A percentile compares a stretch with the other conserved stretches of the same genome.
Conservation (phyloP, 495 filamentous ascomycete genomes). For the Hyaloscypha finlandica region DNA sequence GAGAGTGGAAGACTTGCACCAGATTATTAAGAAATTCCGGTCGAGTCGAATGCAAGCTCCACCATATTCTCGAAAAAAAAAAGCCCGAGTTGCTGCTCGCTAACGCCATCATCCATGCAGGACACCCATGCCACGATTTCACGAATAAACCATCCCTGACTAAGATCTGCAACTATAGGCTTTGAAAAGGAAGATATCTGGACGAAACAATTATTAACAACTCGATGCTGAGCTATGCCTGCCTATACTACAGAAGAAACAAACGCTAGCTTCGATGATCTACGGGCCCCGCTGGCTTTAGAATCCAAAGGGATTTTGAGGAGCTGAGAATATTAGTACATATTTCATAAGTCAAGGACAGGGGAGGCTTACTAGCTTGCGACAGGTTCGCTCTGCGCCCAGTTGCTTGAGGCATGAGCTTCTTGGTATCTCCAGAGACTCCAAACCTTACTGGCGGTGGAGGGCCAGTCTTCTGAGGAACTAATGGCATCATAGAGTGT, state of each 20-base stretch:
- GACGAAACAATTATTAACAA: conserved; percentile 25
- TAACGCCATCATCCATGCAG: not conserved
- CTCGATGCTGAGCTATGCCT: conserved; percentile 27
- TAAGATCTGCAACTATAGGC: not conserved
- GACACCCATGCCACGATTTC: not conserved
- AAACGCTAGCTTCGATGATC: conserved; percentile 18
- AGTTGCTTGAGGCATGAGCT: conserved; percentile 84
- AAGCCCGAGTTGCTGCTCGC: not conserved
- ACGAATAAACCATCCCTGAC: not conserved
- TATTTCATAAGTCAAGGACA: not conserved
- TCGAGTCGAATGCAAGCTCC: too few relatives aligned
- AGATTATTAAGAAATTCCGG: too few relatives aligned
- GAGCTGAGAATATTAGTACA: conserved; percentile 57
- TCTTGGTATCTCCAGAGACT: conserved; percentile 67
- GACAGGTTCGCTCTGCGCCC: conserved; percentile 85
- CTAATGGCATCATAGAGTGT: conserved; percentile 58
- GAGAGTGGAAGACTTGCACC: not conserved
- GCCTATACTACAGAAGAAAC: conserved; percentile 31
- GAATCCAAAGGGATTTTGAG: conserved; percentile 92
- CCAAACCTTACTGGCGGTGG: conserved; percentile 89
- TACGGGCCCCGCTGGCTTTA: conserved; percentile 39
- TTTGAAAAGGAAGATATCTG: not conserved
- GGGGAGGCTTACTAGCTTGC: conserved; percentile 80
- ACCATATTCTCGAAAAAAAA: too few relatives aligned
- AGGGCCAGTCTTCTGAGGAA: conserved; percentile 92